Base-by-base conservation (phyloP, 306 rosid species). In the Dalbergia cultrata region DNA sequence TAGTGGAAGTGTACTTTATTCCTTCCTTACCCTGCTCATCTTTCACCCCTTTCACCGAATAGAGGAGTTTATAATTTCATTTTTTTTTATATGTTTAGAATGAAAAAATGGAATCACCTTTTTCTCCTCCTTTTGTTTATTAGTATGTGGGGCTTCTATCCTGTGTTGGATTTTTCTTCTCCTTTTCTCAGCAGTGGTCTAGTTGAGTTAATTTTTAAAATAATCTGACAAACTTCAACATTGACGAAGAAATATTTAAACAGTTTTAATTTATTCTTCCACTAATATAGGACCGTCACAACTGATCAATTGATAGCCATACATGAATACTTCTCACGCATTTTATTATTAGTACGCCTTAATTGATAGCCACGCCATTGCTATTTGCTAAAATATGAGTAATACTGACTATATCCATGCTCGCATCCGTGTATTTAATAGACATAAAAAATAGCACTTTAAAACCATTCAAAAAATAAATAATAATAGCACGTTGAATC, bases 1-100 rank as follows among this genome's bases (percentile, higher is more conserved):
- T 84, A 87, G 93, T 92, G 93, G 88, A 70, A 45, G 68, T 22
- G 74, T 39, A 35, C 92, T 90, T 92, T 92, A 92, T 90, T 79
- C 97, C 80, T 92, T 89, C 57, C 95, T 89, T 90, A 43, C 66
- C 80, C 70, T 16, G 0, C 45, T 88, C 74, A 83, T 77, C 76
- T 69, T 81, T 77, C 87, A 16, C 33, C 52, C n/a, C n/a, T 4
- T 84, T 76, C 74, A 43, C 34, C 39, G 18, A 65, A 41, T 77
- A 53, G 26, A 34, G 41, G 21, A 72, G 49, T 59, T 80, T 66
- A 72, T 66, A 72, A 26, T 35, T 71, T 75, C 17, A 2, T 4
- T 37, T 4, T 37, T 37, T 37, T 4, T 4, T 37, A 3, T 14
- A n/a, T 72, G 37, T 45, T 44, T 75, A n/a, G 84, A 49, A 47